Conservation (phyloP, 805 yeast genomes). For the Kazachstania martiniae region DNA sequence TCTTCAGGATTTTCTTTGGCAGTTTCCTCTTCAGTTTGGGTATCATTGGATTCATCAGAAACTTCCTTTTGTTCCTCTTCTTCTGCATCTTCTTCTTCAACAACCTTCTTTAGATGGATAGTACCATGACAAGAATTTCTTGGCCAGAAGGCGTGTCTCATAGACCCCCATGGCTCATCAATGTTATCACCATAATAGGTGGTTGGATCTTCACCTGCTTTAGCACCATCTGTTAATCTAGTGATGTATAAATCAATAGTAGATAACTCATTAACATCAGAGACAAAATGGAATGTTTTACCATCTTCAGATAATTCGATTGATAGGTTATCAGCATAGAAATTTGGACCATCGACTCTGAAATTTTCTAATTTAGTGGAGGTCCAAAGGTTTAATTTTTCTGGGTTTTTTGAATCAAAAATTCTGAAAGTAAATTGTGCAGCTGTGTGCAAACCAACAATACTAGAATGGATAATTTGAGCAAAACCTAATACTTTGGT, state of each 20-base stretch:
- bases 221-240: slow-evolving; percentile 65
- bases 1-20: slow-evolving; percentile 11
- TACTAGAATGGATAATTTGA: slow-evolving; percentile 87
- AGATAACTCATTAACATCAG: slow-evolving; percentile 59
- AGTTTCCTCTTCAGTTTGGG: slow-evolving; percentile 8
- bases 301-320: slow-evolving; percentile 50
- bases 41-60: slow-evolving; percentile 7
- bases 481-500: slow-evolving; percentile 74
- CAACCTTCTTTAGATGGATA: slow-evolving; percentile 34
- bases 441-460: slow-evolving; percentile 77
- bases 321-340: slow-evolving; percentile 64
- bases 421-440: slow-evolving; percentile 91
- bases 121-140: slow-evolving; percentile 64
- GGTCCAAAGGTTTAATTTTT: slow-evolving; percentile 54
- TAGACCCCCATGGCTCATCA: slow-evolving; percentile 88
- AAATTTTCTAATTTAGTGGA: slow-evolving; percentile 81
- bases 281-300: slow-evolving; percentile 42
- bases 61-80: slow-evolving; percentile 6
- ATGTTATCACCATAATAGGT: slow-evolving; percentile 80
- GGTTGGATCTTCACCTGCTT: slow-evolving; percentile 80
- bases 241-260: slow-evolving; percentile 57
- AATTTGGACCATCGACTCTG: slow-evolving; percentile 59
- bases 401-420: slow-evolving; percentile 30
- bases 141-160: slow-evolving; percentile 97
- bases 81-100: slow-evolving; percentile 4